phyloP scores from a whole-genome alignment of 208 protist genomes.

The Trypanosoma rangeli region DNA sequence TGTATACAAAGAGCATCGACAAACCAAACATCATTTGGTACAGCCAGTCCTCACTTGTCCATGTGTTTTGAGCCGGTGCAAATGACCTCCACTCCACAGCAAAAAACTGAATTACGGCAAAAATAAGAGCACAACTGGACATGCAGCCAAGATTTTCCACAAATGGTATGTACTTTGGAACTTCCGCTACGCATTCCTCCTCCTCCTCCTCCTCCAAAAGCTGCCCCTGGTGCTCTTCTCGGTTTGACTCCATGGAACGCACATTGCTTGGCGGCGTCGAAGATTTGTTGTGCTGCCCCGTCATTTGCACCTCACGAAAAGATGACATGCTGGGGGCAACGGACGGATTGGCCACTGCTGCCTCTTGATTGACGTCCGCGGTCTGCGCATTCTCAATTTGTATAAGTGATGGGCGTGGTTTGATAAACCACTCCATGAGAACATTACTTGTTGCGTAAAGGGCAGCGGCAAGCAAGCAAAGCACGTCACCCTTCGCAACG shows the following conservation, averaged over 20 bases:
- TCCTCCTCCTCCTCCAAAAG: neutral
- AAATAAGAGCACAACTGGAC: constrained; percentile 65
- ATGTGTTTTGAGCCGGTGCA: constrained; percentile 35
- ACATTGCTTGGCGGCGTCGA: neutral
- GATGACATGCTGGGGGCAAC: neutral
- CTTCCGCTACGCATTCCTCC: constrained; percentile 28
- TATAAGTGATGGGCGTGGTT: constrained; percentile 23
- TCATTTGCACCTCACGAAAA: neutral
- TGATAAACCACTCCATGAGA: constrained; percentile 88
- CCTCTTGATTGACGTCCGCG: neutral
- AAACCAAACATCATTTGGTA: constrained; percentile 83
- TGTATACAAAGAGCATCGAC: constrained; percentile 83
- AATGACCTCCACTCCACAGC: constrained; percentile 71
- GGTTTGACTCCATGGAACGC: neutral
- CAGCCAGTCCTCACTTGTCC: constrained; percentile 64
- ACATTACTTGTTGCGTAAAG: constrained; percentile 93
- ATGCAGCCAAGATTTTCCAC: constrained; percentile 78
- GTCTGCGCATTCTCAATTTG: neutral
- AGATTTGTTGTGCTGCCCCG: neutral
- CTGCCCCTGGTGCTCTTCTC: neutral
- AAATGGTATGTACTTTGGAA: constrained; percentile 69
- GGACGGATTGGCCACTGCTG: neutral
- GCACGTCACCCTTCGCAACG: constrained; percentile 79
- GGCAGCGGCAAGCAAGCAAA: constrained; percentile 72
- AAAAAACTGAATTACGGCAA: constrained; percentile 82